Evolutionary conservation across 148 eudicot species (phyloP).

Genomic region (Vaccinium corymbosum): DNA sequence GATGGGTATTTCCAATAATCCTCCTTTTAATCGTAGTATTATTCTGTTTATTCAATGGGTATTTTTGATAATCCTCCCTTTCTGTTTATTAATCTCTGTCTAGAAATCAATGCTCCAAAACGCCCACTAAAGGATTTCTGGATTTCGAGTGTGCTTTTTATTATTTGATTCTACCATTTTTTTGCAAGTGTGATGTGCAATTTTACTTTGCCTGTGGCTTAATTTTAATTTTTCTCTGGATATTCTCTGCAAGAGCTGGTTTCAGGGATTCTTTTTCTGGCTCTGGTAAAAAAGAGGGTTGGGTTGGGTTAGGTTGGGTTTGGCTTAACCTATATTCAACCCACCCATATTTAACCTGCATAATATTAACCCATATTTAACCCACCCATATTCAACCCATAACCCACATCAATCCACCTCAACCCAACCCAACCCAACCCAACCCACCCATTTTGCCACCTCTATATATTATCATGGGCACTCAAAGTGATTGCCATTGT

Average conservation of each 20-base stretch:
- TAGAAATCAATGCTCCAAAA: background rate
- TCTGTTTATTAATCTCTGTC: background rate
- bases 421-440: too few relatives aligned
- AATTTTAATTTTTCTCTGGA: background rate
- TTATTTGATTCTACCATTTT: background rate
- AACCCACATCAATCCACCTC: too few relatives aligned
- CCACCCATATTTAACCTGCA: too few relatives aligned
- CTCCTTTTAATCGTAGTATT: too few relatives aligned
- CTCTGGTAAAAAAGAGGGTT: background rate
- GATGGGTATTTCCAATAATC: too few relatives aligned
- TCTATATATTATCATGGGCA: background rate
- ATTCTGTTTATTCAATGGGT: background rate
- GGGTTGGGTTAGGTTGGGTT: too few relatives aligned
- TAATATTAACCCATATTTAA: too few relatives aligned
- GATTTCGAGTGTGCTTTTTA: background rate
- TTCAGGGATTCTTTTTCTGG: background rate
- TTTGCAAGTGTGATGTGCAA: background rate
- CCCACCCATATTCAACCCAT: too few relatives aligned
- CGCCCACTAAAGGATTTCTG: background rate
- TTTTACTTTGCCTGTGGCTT: background rate
- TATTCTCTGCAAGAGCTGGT: background rate
- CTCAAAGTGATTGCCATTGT: background rate
- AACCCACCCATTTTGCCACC: too few relatives aligned
- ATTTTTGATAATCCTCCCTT: background rate
- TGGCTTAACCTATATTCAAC: too few relatives aligned